These are phyloP conservation scores for Capronia americana DNA, from an alignment of 2,329 filamentous ascomycete species.

Conservation along the genomic window DNA sequence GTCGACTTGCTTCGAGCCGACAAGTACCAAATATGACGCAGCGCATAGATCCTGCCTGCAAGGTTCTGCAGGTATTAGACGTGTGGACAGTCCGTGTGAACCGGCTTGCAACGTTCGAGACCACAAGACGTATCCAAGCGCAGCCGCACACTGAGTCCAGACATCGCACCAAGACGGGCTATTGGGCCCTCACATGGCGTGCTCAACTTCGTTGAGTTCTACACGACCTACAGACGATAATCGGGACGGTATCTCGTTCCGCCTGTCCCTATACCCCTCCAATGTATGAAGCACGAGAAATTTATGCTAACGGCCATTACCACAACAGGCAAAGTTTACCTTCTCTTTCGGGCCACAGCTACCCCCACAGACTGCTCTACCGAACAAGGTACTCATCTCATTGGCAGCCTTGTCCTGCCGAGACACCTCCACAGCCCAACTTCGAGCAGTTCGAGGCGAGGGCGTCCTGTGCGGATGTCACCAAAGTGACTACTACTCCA, in stretches of 20 bases:
- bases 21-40: neutral
- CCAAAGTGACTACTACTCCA: conserved; percentile 10
- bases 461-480: neutral
- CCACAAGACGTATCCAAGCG: neutral
- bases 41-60: neutral
- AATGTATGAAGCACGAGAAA: neutral
- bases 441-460: neutral
- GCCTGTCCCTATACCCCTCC: neutral
- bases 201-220: neutral
- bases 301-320: neutral
- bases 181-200: neutral
- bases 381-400: neutral
- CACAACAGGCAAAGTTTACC: conserved; percentile 7
- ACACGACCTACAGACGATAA: neutral
- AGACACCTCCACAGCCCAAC: neutral
- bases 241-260: neutral
- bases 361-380: neutral
- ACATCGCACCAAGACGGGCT: neutral
- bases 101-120: neutral
- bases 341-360: conserved; percentile 13
- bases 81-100: neutral
- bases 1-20: neutral
- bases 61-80: neutral
- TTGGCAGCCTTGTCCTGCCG: conserved; percentile 6
- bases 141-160: neutral